Percentiles rank a stretch among this genome's conserved stretches.
Conservation (phyloP, 768 basidiomycete species). For the Pulveroboletus sp. region DNA sequence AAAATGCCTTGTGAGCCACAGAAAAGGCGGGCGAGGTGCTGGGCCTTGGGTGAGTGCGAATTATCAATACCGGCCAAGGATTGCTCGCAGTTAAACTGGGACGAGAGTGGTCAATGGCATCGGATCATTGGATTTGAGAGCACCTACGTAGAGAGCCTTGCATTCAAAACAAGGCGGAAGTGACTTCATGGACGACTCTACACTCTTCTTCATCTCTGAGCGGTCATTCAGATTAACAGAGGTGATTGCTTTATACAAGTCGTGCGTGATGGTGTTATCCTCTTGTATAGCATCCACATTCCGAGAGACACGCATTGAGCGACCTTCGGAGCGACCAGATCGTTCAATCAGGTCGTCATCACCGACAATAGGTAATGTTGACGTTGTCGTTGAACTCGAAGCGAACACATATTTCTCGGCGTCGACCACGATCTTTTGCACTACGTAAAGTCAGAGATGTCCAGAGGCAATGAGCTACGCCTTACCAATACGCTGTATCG, state of each 20-base stretch:
- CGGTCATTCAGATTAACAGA: not conserved
- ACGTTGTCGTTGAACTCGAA: not conserved
- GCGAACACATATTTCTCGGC: not conserved
- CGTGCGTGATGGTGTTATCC: conserved; percentile 4
- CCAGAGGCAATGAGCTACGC: not conserved
- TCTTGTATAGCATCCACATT: not conserved
- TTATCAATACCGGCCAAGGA: not conserved
- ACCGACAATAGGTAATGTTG: not conserved
- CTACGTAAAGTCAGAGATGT: conserved; percentile 1
- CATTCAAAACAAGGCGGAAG: conserved; percentile 7
- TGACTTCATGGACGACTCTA: conserved; percentile 5
- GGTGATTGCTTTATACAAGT: conserved; percentile 10
- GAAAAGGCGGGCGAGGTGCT: not conserved
- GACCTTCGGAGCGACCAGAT: not conserved
- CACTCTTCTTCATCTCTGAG: conserved; percentile 8
- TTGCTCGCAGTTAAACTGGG: conserved; percentile 13
- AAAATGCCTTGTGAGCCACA: conserved; percentile 3
- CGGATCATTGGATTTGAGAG: not conserved
- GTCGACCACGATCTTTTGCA: conserved; percentile 7
- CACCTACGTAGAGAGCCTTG: conserved; percentile 9
- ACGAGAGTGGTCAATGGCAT: not conserved
- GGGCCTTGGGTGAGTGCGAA: not conserved
- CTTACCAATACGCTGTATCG: conserved; percentile 9
- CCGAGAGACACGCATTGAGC: not conserved
- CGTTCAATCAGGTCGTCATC: not conserved